Base-by-base conservation (phyloP, 495 filamentous ascomycete species). In the Daldinia bambusicola region DNA sequence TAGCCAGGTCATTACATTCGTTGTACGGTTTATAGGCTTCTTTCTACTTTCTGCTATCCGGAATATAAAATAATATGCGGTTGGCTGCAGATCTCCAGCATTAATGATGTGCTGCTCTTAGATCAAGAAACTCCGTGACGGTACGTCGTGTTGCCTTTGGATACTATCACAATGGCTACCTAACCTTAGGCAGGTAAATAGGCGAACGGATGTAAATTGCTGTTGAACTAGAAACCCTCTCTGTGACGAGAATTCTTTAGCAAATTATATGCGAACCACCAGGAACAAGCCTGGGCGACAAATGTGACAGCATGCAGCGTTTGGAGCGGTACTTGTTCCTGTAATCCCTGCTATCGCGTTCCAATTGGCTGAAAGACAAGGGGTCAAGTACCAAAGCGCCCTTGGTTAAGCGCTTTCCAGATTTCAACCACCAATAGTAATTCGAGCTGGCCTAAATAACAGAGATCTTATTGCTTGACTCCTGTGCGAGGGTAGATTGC, bases 381-480 rank as follows among this genome's bases (percentile, higher is more conserved):
- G 66, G 69, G 48, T 56, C 52, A 70, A 56, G 63, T 45, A 50
- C 51, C 66, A 63, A 72, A 71, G 65, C 70, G 66, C 70, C 67
- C 20, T 48, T 52, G 55, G 57, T 69, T 72, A 71, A 75, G 75
- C 75, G 75, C 75, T 70, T 74, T 63, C 61, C 52, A 67, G 55
- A 61, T 69, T 53, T 36, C 51, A 51, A 48, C 34, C 20, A 60
- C 74, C 74, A 76, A 76, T 76, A 67, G 56, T 20, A 18, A 26
- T 31, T 53, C 50, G 59, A 34, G 43, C n/a, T 61, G 56, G 51
- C 71, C 72, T 61, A 61, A 71, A 73, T 73, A 70, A 59, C 57
- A 63, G 58, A 61, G 55, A 68, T 68, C 57, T 68, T 68, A 72
- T 63, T 63, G 63, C 69, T 62, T 38, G 52, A 67, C 61, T 63